Base-by-base conservation (phyloP, 495 filamentous ascomycete species). In the Penicillium herquei region DNA sequence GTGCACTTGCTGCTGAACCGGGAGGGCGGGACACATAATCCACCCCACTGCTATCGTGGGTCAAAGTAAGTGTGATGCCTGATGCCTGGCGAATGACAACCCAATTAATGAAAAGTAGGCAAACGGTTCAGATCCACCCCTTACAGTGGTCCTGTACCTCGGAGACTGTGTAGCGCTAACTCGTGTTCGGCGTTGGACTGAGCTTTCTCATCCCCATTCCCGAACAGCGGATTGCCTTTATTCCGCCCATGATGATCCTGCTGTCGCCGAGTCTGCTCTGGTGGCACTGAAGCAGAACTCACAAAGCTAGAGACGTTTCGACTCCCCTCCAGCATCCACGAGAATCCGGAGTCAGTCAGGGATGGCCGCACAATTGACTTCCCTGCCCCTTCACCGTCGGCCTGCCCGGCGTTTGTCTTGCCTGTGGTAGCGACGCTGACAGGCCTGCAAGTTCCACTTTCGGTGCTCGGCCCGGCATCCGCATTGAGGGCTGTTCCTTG, bases 271-370 rank as follows among this genome's bases (percentile, higher is more conserved):
- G 70, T 73, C 61, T 76, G 73, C 49, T 81, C 78, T 18, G 76
- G 74, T 8, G 71, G 75, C 18, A 76, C 69, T 21, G 79, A 79
- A 30, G 70, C 70, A 11, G 78, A 71, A 49, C 75, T 72, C 11
- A 82, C 77, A 66, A 82, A 81, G 37, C 67, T 71, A 10, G 75
- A 79, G 26, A 77, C 69, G 39, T 71, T 71, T 32, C 73, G 73
- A 46, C 77, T 78, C 52, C 81, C 75, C 26, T 79, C 84, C n/a
- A 98, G 79, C 92, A 98, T 98, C 92, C 92, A 98, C 10, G 92
- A 88, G 67, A 96, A 97, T 8, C 85, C 87, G 30, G 92, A 91
- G 56, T 96, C 86, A 13, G 91, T 87, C 13, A 98, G 77, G 41
- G 65, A 66, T 48, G 65, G 60, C 31, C 65, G 65, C n/a, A 13